These are phyloP conservation scores for Colletotrichum sp. DNA, from an alignment of 2,329 filamentous ascomycete genomes.

Conservation along the genomic window DNA sequence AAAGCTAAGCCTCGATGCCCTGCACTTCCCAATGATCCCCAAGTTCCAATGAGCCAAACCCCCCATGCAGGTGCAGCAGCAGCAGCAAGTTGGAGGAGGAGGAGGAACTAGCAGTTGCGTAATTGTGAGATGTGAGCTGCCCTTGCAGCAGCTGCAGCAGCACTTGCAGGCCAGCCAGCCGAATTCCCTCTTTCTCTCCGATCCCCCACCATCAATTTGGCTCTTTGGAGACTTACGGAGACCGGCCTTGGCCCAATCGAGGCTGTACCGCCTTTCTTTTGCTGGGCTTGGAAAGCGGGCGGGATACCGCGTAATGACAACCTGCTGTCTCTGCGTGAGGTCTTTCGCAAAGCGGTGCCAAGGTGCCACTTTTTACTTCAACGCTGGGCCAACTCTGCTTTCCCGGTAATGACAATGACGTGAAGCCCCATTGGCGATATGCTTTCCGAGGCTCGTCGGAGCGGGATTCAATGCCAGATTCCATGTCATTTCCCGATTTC, in stretches of 20 bases:
- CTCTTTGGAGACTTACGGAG: neutral
- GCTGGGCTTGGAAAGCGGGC: neutral
- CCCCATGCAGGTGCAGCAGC: neutral
- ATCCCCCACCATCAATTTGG: neutral
- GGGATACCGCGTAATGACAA: neutral
- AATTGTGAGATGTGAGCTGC: neutral
- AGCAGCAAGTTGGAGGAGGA: neutral
- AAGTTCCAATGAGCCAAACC: neutral
- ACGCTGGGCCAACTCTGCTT: neutral
- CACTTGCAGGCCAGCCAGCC: neutral
- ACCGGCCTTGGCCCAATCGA: neutral
- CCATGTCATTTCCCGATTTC: neutral
- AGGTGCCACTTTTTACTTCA: neutral
- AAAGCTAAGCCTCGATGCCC: neutral
- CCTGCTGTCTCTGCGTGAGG: neutral
- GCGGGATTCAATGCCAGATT: neutral
- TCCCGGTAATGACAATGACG: conserved; percentile 6
- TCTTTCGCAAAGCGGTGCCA: neutral
- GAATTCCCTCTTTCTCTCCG: neutral
- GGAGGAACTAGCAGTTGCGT: neutral
- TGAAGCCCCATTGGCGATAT: conserved; percentile 4
- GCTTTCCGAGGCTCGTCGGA: neutral
- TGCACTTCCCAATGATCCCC: neutral
- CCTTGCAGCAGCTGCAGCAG: neutral
- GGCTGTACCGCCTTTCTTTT: neutral